Percentiles rank a stretch among this genome's conserved stretches.
These are phyloP conservation scores for Lepidium aucheri DNA, from an alignment of 345 rosid species.

Conservation along the genomic window DNA sequence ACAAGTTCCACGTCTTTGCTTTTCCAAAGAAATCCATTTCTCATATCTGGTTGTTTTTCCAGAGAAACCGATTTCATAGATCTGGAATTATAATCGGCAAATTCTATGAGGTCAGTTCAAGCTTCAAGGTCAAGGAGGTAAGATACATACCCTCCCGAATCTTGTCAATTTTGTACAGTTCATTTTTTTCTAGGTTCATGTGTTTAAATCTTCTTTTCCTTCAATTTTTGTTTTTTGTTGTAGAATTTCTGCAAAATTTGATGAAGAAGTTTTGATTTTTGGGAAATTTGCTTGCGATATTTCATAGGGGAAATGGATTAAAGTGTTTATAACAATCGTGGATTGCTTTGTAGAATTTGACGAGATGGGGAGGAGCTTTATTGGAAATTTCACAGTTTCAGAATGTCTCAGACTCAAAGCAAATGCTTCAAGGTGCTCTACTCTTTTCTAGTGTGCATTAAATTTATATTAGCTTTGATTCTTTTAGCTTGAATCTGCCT, in stretches of 20 bases:
- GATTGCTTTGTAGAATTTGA: constrained; percentile 68
- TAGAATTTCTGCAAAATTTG: background rate
- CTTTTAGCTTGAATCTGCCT: background rate
- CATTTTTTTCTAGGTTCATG: background rate
- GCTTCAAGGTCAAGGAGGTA: no score
- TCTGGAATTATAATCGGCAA: no score
- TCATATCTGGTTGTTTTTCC: no score
- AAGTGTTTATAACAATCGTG: no score
- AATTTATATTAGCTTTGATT: background rate
- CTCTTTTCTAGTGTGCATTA: background rate
- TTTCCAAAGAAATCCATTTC: no score
- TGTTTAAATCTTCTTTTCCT: no score
- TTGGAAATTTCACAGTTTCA: constrained; percentile 86
- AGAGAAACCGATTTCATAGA: no score
- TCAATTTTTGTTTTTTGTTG: background rate
- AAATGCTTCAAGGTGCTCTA: constrained; percentile 55
- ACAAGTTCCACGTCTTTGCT: no score
- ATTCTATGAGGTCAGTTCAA: no score
- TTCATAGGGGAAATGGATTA: background rate
- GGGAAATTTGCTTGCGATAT: background rate
- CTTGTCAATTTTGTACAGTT: no score
- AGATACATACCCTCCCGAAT: no score
- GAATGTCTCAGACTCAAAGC: constrained; percentile 47
- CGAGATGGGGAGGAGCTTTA: constrained; percentile 86
- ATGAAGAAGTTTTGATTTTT: background rate